phyloP scores from a whole-genome alignment of 2,329 filamentous ascomycete species.

The Cercospora sp. region DNA sequence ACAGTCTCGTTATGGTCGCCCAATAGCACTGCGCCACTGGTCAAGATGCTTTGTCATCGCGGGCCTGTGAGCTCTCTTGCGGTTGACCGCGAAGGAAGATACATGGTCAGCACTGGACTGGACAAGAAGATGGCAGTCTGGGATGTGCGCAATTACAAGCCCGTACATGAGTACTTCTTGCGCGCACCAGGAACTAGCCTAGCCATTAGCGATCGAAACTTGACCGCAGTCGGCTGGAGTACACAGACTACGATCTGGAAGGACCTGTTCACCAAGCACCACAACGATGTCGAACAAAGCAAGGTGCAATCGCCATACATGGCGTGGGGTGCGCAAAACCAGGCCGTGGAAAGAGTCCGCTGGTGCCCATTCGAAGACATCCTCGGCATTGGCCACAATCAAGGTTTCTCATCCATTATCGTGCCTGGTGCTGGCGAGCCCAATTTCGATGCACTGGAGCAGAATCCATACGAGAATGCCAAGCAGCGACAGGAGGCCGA shows the following conservation, averaged over 20 bases:
- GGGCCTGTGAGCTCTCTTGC: slow-evolving; percentile 85
- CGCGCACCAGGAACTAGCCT: slow-evolving; percentile 79
- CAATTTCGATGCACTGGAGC: slow-evolving; percentile 91
- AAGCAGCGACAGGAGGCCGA: slow-evolving; percentile 93
- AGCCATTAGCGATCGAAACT: slow-evolving; percentile 81
- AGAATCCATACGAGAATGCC: slow-evolving; percentile 90
- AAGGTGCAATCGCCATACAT: slow-evolving; percentile 90
- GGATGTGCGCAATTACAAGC: slow-evolving; percentile 92
- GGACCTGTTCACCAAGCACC: slow-evolving; percentile 75
- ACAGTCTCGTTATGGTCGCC: slow-evolving; percentile 95
- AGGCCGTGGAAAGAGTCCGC: slow-evolving; percentile 72
- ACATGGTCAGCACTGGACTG: slow-evolving; percentile 93
- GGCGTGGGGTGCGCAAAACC: slow-evolving; percentile 85
- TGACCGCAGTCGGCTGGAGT: slow-evolving; percentile 88
- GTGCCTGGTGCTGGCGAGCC: slow-evolving; percentile 94
- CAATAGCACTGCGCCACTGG: slow-evolving; percentile 79
- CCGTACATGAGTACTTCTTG: slow-evolving; percentile 86
- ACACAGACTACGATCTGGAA: slow-evolving; percentile 90
- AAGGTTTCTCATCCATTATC: slow-evolving; percentile 85
- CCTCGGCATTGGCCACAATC: slow-evolving; percentile 78
- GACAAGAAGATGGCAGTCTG: slow-evolving; percentile 91
- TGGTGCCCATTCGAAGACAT: slow-evolving; percentile 98
- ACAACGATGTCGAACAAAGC: slow-evolving; percentile 59
- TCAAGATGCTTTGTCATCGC: slow-evolving; percentile 85
- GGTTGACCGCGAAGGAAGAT: slow-evolving; percentile 84